These are phyloP conservation scores for Mucor saturninus DNA, from an alignment of 371 early-diverging fungal species.

Conservation along the genomic window DNA sequence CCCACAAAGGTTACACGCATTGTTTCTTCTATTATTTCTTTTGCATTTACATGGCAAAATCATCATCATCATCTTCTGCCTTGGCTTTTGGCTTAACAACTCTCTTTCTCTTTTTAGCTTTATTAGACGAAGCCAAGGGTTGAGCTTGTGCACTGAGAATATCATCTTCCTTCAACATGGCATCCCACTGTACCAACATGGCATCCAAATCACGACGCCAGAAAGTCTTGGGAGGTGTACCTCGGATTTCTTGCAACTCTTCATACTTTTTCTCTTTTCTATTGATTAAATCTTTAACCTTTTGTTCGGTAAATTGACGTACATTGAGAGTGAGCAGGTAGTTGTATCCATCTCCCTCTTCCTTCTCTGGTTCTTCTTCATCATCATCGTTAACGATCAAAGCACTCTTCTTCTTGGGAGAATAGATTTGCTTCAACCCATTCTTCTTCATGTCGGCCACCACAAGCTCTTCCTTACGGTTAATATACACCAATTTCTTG, in stretches of 20 bases:
- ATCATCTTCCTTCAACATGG: constrained; percentile 42
- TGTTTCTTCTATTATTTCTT: too few relatives aligned
- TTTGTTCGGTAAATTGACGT: constrained; percentile 91
- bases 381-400: constrained; percentile 52
- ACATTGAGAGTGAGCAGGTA: constrained; percentile 97
- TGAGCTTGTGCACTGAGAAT: constrained; percentile 26
- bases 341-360: constrained; percentile 74
- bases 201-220: constrained; percentile 93
- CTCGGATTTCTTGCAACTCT: constrained; percentile 75
- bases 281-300: constrained; percentile 80
- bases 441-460: constrained; percentile 78
- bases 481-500: constrained; percentile 83
- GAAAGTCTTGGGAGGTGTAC: constrained; percentile 77
- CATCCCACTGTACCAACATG: constrained; percentile 78
- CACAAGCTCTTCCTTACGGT: constrained; percentile 86
- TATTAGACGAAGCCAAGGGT: constrained; percentile 24
- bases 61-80: not conserved
- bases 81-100: constrained; percentile 18
- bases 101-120: constrained; percentile 24
- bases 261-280: constrained; percentile 73
- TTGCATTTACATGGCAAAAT: too few relatives aligned
- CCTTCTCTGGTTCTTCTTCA: constrained; percentile 21
- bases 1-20: too few relatives aligned
- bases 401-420: constrained; percentile 47
- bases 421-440: constrained; percentile 70